Base-by-base conservation (phyloP, 2,329 filamentous ascomycete species). In the Aureobasidium sp. region DNA sequence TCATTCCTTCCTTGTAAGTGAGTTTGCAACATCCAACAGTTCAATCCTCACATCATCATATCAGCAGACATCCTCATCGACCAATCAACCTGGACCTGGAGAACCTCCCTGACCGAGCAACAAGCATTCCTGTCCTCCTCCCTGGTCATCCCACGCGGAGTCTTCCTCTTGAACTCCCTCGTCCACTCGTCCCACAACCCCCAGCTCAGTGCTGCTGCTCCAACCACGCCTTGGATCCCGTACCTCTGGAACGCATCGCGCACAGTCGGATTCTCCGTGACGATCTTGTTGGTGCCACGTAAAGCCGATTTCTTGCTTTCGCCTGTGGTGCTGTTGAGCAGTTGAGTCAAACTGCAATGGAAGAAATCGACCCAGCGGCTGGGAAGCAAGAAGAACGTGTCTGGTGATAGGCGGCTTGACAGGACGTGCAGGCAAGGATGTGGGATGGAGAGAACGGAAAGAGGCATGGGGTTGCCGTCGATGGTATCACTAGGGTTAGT, bases 61-160 rank as follows among this genome's bases (percentile, higher is more conserved):
- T 41, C 39, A 21, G 36, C 3, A 29, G 16, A 44, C 30, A 48
- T 14, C n/a, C 34, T 21, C 55, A 39, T 39, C 9, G 42, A 36
- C 55, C 55, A 45, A 49, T 59, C 55, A 49, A 49, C 55, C 44
- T 59, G 55, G 9, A 44, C 55, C 55, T 59, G 55, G 34, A 59
- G 5, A 2, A 59, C 44, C n/a, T 59, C 55, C 3, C 14, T 39
- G 3, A 59, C 44, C 13, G 13, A 29, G 16, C 55, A 49, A 39
- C 54, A 45, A 49, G 41, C 41, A 39, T 59, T 49, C 34, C 34
- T 41, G 10, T 48, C 44, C 6, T 59, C 34, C 44, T 59, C 42
- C 36, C 27, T 45, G 4, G 25, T 49, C 44, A 48, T 32, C 13
- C 55, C 55, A 27, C 16, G 3, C 14, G 41, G 41, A 27, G 34